phyloP scores from a whole-genome alignment of 768 basidiomycete species.

The Artomyces pyxidatus region DNA sequence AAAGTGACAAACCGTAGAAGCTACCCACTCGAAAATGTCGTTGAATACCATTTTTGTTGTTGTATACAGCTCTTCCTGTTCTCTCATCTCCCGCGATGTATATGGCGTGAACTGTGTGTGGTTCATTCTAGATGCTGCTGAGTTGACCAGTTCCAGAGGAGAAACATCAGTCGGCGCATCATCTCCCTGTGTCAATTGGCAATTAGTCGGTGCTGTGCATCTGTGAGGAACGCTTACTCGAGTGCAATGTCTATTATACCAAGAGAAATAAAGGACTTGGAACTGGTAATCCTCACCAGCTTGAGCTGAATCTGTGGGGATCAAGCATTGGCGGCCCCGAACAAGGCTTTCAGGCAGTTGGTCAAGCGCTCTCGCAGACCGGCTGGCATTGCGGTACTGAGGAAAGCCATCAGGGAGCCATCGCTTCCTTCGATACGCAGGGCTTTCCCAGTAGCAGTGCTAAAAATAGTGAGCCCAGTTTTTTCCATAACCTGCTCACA shows the following conservation, averaged over 20 bases:
- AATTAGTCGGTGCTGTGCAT: background rate
- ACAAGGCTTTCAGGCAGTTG: background rate
- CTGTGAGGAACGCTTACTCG: background rate
- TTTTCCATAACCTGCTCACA: no score
- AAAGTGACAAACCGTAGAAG: conserved; percentile 3
- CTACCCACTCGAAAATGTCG: background rate
- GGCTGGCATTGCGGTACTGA: background rate
- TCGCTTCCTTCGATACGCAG: background rate
- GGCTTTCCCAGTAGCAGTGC: no score
- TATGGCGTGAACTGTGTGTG: background rate
- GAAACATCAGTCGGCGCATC: background rate
- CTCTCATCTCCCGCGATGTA: background rate
- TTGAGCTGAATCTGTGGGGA: background rate
- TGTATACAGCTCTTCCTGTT: conserved; percentile 19
- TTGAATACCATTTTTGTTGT: background rate
- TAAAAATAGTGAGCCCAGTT: no score
- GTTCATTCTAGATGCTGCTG: background rate
- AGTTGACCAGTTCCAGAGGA: background rate
- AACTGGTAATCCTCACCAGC: background rate
- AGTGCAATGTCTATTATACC: background rate
- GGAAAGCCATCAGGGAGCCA: background rate
- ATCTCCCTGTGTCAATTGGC: background rate
- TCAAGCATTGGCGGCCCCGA: background rate
- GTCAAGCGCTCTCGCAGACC: background rate
- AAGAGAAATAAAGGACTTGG: background rate